Evolutionary conservation across 78 protist genomes (phyloP).

Genomic region (Guillardia theta): DNA sequence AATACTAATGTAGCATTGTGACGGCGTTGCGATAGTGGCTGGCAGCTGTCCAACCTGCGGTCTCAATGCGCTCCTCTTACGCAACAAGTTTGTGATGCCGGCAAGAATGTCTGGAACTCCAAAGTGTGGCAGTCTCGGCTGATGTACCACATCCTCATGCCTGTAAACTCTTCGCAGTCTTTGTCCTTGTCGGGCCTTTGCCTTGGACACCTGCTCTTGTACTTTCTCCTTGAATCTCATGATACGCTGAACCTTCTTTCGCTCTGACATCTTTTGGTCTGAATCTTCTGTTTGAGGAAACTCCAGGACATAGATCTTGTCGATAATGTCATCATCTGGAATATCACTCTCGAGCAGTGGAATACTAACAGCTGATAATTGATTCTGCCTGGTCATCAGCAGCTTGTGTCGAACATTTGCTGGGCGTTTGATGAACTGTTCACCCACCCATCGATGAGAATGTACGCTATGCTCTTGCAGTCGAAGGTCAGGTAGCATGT

Average conservation of each 20-base stretch:
- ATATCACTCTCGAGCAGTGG: not conserved
- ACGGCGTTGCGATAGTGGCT: no score
- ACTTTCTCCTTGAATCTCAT: not conserved
- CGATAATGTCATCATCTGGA: not conserved
- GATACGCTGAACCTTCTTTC: not conserved
- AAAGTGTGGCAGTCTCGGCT: not conserved
- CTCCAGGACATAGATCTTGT: not conserved
- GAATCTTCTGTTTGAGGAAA: not conserved
- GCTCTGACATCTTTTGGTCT: not conserved
- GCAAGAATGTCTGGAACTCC: not conserved
- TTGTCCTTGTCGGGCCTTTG: not conserved
- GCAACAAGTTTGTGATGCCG: not conserved
- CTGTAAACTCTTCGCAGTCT: not conserved
- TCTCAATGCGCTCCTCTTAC: not conserved
- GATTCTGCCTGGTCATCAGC: not conserved
- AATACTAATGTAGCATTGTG: no score
- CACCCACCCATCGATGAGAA: not conserved
- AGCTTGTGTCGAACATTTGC: not conserved
- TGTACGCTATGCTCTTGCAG: no score
- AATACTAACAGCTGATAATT: not conserved
- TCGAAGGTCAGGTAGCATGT: no score
- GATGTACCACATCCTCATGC: not conserved
- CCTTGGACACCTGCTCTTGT: not conserved
- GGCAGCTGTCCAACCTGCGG: no score
- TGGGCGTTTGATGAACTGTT: not conserved